Conservation (phyloP, 176 grass and related monocot genomes). For the Cenchrus americanus region DNA sequence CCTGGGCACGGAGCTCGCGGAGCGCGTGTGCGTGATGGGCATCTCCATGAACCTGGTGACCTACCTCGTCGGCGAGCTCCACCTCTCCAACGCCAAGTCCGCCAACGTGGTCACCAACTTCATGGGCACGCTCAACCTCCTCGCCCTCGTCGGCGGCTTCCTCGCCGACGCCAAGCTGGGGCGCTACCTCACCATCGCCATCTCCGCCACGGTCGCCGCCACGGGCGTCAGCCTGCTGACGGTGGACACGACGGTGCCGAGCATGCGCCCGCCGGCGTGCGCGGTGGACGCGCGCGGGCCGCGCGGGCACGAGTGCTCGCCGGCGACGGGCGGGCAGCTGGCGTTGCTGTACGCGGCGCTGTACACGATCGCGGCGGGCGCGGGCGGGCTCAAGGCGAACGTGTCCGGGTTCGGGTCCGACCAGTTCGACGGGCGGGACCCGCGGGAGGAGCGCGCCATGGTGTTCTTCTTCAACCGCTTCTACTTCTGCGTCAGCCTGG, state of each 20-base stretch:
- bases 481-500: conserved; percentile 75
- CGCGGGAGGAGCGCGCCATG: conserved; percentile 67
- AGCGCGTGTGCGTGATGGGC: conserved; percentile 84
- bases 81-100: conserved; percentile 66
- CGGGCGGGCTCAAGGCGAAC: conserved; percentile 59
- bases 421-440: conserved; percentile 71
- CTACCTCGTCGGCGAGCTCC: conserved; percentile 58
- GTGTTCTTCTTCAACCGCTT: conserved; percentile 84
- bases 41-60: conserved; percentile 79
- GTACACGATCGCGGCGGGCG: conserved; percentile 66
- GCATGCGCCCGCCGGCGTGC: conserved; percentile 59
- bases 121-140: conserved; percentile 73
- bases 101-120: conserved; percentile 75
- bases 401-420: conserved; percentile 76
- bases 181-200: conserved; percentile 64
- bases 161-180: conserved; percentile 76
- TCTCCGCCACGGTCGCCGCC: conserved; percentile 56
- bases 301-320: conserved; percentile 29
- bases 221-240: conserved; percentile 62
- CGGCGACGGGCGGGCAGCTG: conserved; percentile 55
- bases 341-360: conserved; percentile 72
- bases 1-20: conserved; percentile 79
- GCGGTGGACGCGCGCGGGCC: conserved; percentile 17
- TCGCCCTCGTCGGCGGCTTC: conserved; percentile 71
- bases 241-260: conserved; percentile 52